Base-by-base conservation (phyloP, 2,329 filamentous ascomycete species). In the Biscogniauxia marginata region DNA sequence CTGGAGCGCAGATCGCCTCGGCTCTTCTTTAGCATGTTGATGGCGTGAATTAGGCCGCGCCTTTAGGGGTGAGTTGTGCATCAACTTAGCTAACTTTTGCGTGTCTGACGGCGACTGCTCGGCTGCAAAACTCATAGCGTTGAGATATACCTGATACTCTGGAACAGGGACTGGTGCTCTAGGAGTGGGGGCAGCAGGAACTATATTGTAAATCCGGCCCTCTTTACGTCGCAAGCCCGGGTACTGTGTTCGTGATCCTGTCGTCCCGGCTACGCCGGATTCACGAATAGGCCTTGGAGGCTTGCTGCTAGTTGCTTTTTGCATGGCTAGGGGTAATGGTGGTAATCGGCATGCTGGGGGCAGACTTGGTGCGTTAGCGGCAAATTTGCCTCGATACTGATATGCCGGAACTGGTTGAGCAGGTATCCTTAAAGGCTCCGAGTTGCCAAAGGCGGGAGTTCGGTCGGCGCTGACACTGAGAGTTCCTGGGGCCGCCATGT, bases 81-180 rank as follows among this genome's bases (percentile, higher is more conserved):
- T 25, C 3, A 44, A 20, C 4, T 34, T 49, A n/a, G 55, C n/a
- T 25, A 50, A 30, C 50, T 23, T 51, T 9, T 22, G 47, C 9
- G 45, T 43, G 11, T 53, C 20, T 13, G 51, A 9, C 5, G 43
- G 43, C 7, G 47, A 24, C 16, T 57, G 45, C 4, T 44, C 44
- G n/a, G 25, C 34, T 24, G 53, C 58, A 13, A 51, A 53, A 24
- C 44, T 54, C 11, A 56, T 45, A 23, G 59, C 61, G 46, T 62
- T 58, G 1, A 64, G 59, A 34, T 64, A 64, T 3, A 58, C 57
- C 20, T 59, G 61, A 22, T 64, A 64, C 19, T 53, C 46, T 4
- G 63, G 63, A 20, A 56, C 25, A 8, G 63, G 62, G 18, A 49
- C 43, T 13, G 34, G n/a, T n/a, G n/a, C n/a, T 49, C 39, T 39